Evolutionary conservation across 441 rosid species (phyloP), one percentile per base, ranked within the genome.

Genomic region (Gossypium laxum): DNA sequence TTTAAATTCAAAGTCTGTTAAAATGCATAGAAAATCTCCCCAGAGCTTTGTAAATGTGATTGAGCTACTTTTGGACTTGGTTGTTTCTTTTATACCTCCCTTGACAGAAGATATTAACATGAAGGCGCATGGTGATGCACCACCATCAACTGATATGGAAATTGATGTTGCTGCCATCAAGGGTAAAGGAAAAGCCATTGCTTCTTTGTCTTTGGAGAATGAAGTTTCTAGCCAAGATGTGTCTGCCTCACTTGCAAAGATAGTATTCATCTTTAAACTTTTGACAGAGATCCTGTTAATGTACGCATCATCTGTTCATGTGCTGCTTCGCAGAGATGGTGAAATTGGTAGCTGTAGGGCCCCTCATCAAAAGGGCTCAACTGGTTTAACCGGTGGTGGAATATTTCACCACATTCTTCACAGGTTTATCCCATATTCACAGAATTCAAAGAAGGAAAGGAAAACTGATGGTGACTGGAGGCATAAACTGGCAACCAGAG

Each of bases 101-200:
- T 68, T 74, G 51, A 88, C 77, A 80, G 94, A 88, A 74, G 96
- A 85, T 52, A 74, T 45, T 38, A 72, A 48, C 72, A 57, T 78
- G 61, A 85, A 81, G 71, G 69, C 64, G 34, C 72, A 51, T 15
- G 75, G 72, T 63, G 85, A 81, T 73, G 67, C 77, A 65, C 75
- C 85, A 58, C 75, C 86, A 38, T 84, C 87, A 61, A 77, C 84
- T 67, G 91, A 88, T 72, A 94, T 94, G 99, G 97, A 92, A 79
- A 87, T 94, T 81, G 99, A 94, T 85, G 89, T 81, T 78, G 84
- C 96, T 74, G 82, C 88, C 30, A 76, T 75, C 15, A 90, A 87
- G 81, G 94, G 91, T 67, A 94, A 94, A 86, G 97, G 99, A 68
- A 94, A 92, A 84, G 97, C 96, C 34, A 75, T 94, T 32, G 97